phyloP scores from a whole-genome alignment of 1,284 basidiomycete species.

The Trichosporon sp. region DNA sequence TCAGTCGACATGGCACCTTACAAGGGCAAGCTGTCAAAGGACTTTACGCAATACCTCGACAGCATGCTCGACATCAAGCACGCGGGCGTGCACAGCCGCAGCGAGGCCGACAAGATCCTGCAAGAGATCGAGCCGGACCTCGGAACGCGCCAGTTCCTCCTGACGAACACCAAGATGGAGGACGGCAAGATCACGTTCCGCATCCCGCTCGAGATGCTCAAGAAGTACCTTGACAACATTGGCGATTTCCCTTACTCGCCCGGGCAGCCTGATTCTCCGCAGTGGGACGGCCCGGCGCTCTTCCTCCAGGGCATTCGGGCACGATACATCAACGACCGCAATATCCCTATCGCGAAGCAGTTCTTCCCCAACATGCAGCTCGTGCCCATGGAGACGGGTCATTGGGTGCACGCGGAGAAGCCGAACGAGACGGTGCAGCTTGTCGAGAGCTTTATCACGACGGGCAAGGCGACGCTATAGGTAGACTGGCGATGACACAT shows the following conservation, averaged over 20 bases:
- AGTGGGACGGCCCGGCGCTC: conserved; percentile 51
- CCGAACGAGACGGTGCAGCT: conserved; percentile 40
- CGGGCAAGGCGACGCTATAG: not conserved
- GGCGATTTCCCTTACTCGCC: conserved; percentile 54
- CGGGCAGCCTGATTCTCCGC: conserved; percentile 20
- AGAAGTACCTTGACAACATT: conserved; percentile 48
- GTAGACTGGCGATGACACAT: not conserved
- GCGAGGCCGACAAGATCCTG: conserved; percentile 53
- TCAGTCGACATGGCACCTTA: conserved; percentile 55
- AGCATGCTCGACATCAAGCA: conserved; percentile 52
- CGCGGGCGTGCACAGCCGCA: conserved; percentile 46
- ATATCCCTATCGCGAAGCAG: conserved; percentile 49
- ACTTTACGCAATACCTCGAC: conserved; percentile 50
- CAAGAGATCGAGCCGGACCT: conserved; percentile 50
- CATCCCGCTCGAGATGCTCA: conserved; percentile 51
- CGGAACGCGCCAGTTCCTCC: conserved; percentile 54
- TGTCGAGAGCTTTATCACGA: conserved; percentile 36
- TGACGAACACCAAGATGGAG: conserved; percentile 51
- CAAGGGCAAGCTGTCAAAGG: conserved; percentile 51
- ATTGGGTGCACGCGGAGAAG: conserved; percentile 50
- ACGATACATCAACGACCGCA: conserved; percentile 53
- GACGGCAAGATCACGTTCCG: conserved; percentile 49
- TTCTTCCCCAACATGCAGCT: conserved; percentile 53
- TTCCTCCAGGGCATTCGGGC: conserved; percentile 54
- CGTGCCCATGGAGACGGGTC: conserved; percentile 42